Evolutionary conservation across 1,139 yeast genomes (phyloP), one percentile per base, ranked within the genome.

Genomic region (Martiniozyma asiatica): DNA sequence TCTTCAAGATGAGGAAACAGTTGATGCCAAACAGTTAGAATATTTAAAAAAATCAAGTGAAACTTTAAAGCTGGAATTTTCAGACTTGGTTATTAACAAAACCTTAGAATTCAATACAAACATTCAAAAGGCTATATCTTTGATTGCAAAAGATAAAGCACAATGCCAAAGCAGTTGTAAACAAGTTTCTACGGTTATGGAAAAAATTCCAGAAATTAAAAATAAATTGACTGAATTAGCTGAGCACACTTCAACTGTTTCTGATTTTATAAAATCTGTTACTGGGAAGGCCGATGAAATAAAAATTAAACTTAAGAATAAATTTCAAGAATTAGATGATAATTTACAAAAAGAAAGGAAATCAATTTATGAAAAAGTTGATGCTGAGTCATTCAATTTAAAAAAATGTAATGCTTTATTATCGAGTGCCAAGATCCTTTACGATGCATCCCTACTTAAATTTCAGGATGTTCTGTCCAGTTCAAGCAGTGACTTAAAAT

Each of bases 381-480:
- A n/a, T n/a, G n/a, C n/a, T n/a, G n/a, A n/a, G n/a, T n/a, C n/a
- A n/a, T n/a, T n/a, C n/a, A n/a, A n/a, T n/a, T n/a, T n/a, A n/a
- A n/a, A n/a, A n/a, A n/a, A n/a, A n/a, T 40, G 50, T 26, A 39
- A 41, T 22, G 25, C 45, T 3, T 27, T 44, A 31, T 32, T 47
- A 6, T 17, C 37, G 1, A 39, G 42, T 26, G 37, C 51, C 6
- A 39, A 45, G 29, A 35, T 41, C 7, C 24, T 48, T 24, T 35
- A 44, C 19, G 50, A 47, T 24, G 44, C 51, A 6, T 36, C 47
- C 9, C 20, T 47, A 9, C 34, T 40, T 1, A 45, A 40, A 14
- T 39, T 45, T 24, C n/a, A n/a, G n/a, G 48, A 45, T 10, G 17
- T 14, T 10, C 8, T 20, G 16, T 21, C 24, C 25, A 22, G 14